These are phyloP conservation scores for Pseudogymnoascus sp. DNA, from an alignment of 2,329 filamentous ascomycete genomes.

Conservation along the genomic window DNA sequence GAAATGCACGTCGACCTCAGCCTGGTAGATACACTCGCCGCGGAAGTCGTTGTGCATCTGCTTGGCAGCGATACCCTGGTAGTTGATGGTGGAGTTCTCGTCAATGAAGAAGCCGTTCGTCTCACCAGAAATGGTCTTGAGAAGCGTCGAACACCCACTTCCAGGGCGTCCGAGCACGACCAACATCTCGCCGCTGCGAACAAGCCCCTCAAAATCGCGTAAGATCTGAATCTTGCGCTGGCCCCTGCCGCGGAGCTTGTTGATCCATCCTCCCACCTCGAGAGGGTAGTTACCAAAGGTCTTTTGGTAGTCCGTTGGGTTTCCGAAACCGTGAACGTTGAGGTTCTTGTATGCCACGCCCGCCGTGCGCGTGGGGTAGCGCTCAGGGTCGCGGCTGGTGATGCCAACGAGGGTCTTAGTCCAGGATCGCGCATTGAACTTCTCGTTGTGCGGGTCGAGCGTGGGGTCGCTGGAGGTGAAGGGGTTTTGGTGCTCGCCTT, in stretches of 20 bases:
- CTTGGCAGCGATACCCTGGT: slow-evolving; percentile 44
- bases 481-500: slow-evolving; percentile 36
- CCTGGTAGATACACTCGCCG: slow-evolving; percentile 59
- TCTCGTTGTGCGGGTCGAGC: slow-evolving; percentile 43
- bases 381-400: slow-evolving; percentile 39
- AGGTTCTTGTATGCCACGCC: slow-evolving; percentile 61
- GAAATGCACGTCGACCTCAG: slow-evolving; percentile 68
- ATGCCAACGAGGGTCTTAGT: slow-evolving; percentile 47
- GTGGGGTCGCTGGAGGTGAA: slow-evolving; percentile 43
- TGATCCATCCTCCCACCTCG: slow-evolving; percentile 36
- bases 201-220: slow-evolving; percentile 53
- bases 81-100: slow-evolving; percentile 45
- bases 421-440: slow-evolving; percentile 51
- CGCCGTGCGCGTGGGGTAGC: slow-evolving; percentile 49
- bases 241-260: slow-evolving; percentile 42
- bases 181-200: slow-evolving; percentile 58
- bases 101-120: slow-evolving; percentile 49
- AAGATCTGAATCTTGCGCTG: slow-evolving; percentile 50
- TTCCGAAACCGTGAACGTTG: slow-evolving; percentile 61
- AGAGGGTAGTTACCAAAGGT: slow-evolving; percentile 55
- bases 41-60: slow-evolving; percentile 53
- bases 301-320: slow-evolving; percentile 63
- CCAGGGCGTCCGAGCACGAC: slow-evolving; percentile 61
- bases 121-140: slow-evolving; percentile 50
- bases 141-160: slow-evolving; percentile 53